Conservation (phyloP, 2,329 filamentous ascomycete genomes). For the Colletotrichum eleusines region DNA sequence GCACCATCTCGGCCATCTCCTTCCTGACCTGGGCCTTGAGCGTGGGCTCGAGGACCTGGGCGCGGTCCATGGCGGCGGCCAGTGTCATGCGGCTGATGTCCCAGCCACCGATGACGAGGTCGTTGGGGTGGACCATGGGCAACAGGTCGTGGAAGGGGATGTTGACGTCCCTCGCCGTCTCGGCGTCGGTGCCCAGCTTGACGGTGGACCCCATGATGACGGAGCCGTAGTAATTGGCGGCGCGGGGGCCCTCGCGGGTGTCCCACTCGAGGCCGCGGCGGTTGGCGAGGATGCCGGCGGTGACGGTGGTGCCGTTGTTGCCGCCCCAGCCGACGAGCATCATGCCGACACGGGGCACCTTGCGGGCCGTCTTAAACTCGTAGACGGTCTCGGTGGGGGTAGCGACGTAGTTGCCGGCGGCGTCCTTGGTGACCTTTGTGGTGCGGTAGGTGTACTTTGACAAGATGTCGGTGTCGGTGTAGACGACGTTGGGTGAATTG, state of each 20-base stretch:
- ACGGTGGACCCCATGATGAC: constrained; percentile 97
- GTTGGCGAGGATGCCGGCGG: constrained; percentile 97
- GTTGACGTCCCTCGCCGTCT: constrained; percentile 90
- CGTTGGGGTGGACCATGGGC: constrained; percentile 97
- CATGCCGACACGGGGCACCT: constrained; percentile 91
- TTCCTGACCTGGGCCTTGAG: constrained; percentile 91
- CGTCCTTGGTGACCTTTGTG: constrained; percentile 79
- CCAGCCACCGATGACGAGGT: constrained; percentile 95
- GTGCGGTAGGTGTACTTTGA: constrained; percentile 98
- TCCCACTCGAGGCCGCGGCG: constrained; percentile 89
- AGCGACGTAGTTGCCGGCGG: constrained; percentile 81
- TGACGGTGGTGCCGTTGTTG: constrained; percentile 98
- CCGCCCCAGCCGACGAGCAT: constrained; percentile 99
- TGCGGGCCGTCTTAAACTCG: constrained; percentile 97
- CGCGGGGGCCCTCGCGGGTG: constrained; percentile 86
- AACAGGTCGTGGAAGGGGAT: constrained; percentile 95
- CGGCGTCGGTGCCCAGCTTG: constrained; percentile 90
- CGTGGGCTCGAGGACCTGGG: constrained; percentile 93
- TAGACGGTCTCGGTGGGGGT: constrained; percentile 90
- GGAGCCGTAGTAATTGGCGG: constrained; percentile 98
- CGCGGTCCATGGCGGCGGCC: constrained; percentile 93
- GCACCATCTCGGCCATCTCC: constrained; percentile 90
- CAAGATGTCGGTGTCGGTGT: constrained; percentile 88
- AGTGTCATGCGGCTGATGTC: constrained; percentile 95
- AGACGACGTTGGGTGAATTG: constrained; percentile 90